Evolutionary conservation across 2,329 filamentous ascomycete genomes (phyloP), one percentile per base, ranked within the genome.

Genomic region (Dactylonectria macrodidyma): DNA sequence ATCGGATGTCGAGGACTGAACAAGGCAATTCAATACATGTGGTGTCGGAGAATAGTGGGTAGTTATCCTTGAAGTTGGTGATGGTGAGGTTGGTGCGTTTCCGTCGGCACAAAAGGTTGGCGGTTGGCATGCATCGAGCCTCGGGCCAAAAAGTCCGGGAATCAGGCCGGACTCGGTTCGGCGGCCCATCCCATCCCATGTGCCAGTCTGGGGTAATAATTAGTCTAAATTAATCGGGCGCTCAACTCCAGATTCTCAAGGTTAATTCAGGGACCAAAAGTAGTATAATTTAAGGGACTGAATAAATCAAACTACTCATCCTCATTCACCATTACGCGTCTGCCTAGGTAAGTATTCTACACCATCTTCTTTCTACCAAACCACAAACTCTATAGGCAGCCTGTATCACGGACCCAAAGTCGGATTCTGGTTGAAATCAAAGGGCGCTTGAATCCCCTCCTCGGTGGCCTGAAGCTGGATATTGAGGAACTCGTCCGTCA

Each of bases 401-500:
- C 30, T n/a, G 3, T 10, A 60, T 63, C 60, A 65, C n/a, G 61
- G 61, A 6, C 62, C 66, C 16, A 67, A 33, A 30, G 58, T 58
- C 14, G 63, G 63, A 19, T 50, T 44, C 46, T 79, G 74, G 46
- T 77, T 78, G 64, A 80, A 80, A 64, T 79, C 78, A 69, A 79
- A 79, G 8, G 76, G 70, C 30, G 72, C 65, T 14, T 60, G 62
- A 48, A 78, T 64, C 6, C 70, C 73, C 38, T 74, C 69, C 19
- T 77, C 76, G 3, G 69, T 57, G 2, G 70, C 70, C 41, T 77
- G 78, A 19, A 79, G 77, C 52, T 80, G 78, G 67, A 77, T 76
- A 58, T 78, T 79, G 59, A 80, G 67, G 57, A 79, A 79, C 65
- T 80, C 78, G 47, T 80, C 78, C 12, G 78, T 80, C 44, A 80